phyloP scores from a whole-genome alignment of 2,329 filamentous ascomycete genomes.

The Ascomycota sp. region DNA sequence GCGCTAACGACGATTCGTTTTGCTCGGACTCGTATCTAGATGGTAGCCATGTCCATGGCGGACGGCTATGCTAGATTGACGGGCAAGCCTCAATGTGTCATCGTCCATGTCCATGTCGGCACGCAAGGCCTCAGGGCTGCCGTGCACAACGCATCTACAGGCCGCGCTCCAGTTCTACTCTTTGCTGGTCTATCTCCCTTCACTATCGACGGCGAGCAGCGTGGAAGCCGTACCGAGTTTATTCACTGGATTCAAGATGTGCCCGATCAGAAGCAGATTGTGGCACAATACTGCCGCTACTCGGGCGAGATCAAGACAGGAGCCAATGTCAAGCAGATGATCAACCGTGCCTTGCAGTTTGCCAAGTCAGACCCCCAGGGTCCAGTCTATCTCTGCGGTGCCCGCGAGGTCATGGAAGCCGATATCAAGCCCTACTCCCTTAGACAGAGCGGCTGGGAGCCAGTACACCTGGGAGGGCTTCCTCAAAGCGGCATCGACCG shows the following conservation, averaged over 20 bases:
- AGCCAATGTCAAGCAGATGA: constrained; percentile 73
- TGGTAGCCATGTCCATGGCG: constrained; percentile 72
- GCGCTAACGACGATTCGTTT: neutral
- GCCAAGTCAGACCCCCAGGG: constrained; percentile 58
- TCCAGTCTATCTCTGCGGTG: constrained; percentile 60
- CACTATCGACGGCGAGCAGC: constrained; percentile 58
- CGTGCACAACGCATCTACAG: constrained; percentile 60
- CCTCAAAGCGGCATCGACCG: constrained; percentile 28
- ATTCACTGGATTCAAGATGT: constrained; percentile 80
- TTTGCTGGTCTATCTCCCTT: constrained; percentile 63
- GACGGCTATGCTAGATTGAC: constrained; percentile 60
- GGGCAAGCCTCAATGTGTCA: constrained; percentile 53
- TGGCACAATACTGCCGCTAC: constrained; percentile 73
- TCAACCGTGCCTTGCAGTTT: constrained; percentile 68
- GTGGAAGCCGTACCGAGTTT: constrained; percentile 61
- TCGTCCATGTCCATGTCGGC: constrained; percentile 65
- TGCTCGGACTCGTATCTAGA: constrained; percentile 21
- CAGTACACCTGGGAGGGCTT: constrained; percentile 44
- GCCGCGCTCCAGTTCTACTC: constrained; percentile 53
- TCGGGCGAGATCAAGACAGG: constrained; percentile 66
- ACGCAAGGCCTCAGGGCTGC: constrained; percentile 61
- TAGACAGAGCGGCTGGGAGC: constrained; percentile 48
- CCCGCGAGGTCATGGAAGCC: constrained; percentile 69
- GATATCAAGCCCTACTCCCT: constrained; percentile 56
- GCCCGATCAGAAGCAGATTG: constrained; percentile 60